Evolutionary conservation across 1,284 basidiomycete species (phyloP), one percentile per base, ranked within the genome.

Genomic region (Lentinula novae-zelandiae): DNA sequence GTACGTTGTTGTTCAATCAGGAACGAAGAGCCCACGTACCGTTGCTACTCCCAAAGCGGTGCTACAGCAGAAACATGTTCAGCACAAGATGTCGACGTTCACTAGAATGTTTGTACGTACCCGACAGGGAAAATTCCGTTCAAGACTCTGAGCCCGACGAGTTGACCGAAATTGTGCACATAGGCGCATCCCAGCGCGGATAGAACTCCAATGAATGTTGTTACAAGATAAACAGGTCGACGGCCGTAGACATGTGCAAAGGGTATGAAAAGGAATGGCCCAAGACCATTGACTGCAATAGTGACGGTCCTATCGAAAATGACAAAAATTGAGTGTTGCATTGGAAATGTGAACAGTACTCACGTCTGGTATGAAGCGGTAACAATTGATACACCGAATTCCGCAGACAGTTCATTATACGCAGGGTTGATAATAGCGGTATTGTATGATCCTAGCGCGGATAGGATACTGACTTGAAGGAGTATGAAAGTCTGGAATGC

Each of bases 1-100:
- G 13, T 44, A 44, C 6, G 27, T 27, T 27, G 2, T 15, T 44
- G 42, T n/a, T 44, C 42, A 13, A 44, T 44, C 15, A 12, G 5
- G 33, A 48, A 3, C 20, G 27, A 48, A 13, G 10, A 15, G 3
- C n/a, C 5, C 8, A 27, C 22, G 31, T 17, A 76, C 72, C 7
- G 74, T 75, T 40, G 73, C 74, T n/a, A 73, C 74, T 34, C 74
- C 74, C 40, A 76, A 65, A 33, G 69, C 70, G 36, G 72, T 60
- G 15, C 73, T 73, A 13, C 12, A 15, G 15, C 10, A 44, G 3
- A 33, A 50, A 10, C 33, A 31, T 36, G 15, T n/a, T 40, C 7
- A 34, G 34, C 20, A n/a, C 20, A 7, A 34, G 7, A 10, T 27
- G 13, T 20, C 5, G 34, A 27, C 33, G 12, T 7, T 27, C 27